Percentiles rank a stretch among this genome's conserved stretches.
phyloP scores from a whole-genome alignment of 495 filamentous ascomycete species.

The Cercophora sp. region DNA sequence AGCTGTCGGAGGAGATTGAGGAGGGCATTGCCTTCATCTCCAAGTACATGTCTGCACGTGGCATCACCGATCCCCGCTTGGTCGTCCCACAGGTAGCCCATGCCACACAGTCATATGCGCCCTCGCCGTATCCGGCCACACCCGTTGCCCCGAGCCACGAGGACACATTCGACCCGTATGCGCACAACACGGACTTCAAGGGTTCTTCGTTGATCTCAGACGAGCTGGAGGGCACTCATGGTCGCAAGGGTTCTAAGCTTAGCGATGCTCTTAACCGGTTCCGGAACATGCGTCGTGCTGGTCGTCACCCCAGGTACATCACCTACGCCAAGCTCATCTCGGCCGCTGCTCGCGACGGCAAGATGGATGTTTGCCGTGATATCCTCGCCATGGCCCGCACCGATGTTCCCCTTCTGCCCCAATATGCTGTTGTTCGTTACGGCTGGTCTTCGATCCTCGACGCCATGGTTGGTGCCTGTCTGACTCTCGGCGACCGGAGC shows the following conservation, averaged over 20 bases:
- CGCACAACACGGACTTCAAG: constrained; percentile 82
- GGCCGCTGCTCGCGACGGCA: constrained; percentile 76
- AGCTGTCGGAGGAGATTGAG: constrained; percentile 74
- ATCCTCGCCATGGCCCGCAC: constrained; percentile 80
- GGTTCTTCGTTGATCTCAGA: constrained; percentile 87
- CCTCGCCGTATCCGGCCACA: constrained; percentile 36
- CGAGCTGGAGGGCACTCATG: constrained; percentile 69
- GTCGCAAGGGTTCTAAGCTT: constrained; percentile 65
- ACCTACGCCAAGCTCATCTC: constrained; percentile 94
- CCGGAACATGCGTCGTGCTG: constrained; percentile 86
- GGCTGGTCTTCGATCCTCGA: constrained; percentile 95
- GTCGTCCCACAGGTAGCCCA: constrained; percentile 28
- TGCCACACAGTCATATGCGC: constrained; percentile 24
- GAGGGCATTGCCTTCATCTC: constrained; percentile 80
- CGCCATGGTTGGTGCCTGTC: constrained; percentile 90
- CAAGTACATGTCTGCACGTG: constrained; percentile 62
- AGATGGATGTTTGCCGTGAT: constrained; percentile 76
- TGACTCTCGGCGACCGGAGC: constrained; percentile 74
- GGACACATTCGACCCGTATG: constrained; percentile 87
- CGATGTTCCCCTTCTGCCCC: constrained; percentile 77
- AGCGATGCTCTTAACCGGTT: constrained; percentile 79
- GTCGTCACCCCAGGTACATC: constrained; percentile 89
- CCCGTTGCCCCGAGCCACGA: constrained; percentile 49
- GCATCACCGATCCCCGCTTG: constrained; percentile 44
- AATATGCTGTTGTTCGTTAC: constrained; percentile 80